A percentile compares a stretch with the other conserved stretches of the same genome.
These are phyloP conservation scores for Aureobasidium sp. DNA, from an alignment of 2,329 filamentous ascomycete genomes.

Conservation along the genomic window DNA sequence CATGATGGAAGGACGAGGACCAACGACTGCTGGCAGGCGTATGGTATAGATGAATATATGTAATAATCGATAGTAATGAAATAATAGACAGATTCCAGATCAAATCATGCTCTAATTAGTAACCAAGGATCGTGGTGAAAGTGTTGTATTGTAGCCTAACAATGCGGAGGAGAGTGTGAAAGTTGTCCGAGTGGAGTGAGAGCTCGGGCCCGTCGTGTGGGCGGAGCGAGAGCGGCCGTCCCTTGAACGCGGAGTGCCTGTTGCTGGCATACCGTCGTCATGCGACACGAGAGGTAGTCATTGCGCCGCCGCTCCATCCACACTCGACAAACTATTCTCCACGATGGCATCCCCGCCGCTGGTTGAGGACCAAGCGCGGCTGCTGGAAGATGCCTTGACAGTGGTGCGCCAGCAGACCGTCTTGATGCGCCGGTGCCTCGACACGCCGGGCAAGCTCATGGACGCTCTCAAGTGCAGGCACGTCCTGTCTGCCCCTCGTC, in stretches of 20 bases:
- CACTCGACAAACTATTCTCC: not conserved
- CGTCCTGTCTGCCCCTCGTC: not conserved
- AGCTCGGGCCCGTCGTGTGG: not conserved
- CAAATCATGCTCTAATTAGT: too few relatives aligned
- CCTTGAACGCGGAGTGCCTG: constrained; percentile 4
- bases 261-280: constrained; percentile 3
- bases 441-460: constrained; percentile 97
- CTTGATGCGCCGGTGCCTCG: constrained; percentile 95
- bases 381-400: constrained; percentile 93
- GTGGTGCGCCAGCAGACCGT: constrained; percentile 96
- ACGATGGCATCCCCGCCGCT: constrained; percentile 41
- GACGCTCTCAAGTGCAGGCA: constrained; percentile 97
- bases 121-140: too few relatives aligned
- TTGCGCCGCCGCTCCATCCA: constrained; percentile 3
- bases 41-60: not conserved
- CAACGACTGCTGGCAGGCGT: constrained; percentile 2
- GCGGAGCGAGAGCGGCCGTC: not conserved
- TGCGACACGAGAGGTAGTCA: constrained; percentile 2
- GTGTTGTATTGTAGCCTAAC: too few relatives aligned
- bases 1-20: not conserved
- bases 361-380: constrained; percentile 61
- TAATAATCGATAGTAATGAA: constrained; percentile 8
- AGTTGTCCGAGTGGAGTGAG: not conserved
- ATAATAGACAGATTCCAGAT: not conserved
- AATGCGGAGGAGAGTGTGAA: too few relatives aligned